These are phyloP conservation scores for Aspergillus sp. DNA, from an alignment of 2,329 filamentous ascomycete species.

Conservation along the genomic window DNA sequence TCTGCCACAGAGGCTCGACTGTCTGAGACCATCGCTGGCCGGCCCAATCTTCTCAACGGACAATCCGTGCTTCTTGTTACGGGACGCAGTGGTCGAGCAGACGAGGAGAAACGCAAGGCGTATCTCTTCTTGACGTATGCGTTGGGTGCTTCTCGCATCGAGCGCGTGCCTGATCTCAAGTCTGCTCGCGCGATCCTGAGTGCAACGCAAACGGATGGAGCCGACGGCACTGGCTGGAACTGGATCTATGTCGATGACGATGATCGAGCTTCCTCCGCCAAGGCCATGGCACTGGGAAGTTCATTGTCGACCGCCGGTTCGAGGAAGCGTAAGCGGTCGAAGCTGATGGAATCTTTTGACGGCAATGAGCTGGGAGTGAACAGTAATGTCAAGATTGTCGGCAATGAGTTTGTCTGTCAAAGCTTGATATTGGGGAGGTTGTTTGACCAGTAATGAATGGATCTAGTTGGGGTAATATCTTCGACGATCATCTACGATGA, in stretches of 20 bases:
- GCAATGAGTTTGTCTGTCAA: slow-evolving; percentile 86
- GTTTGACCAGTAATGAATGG: slow-evolving; percentile 56
- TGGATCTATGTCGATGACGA: slow-evolving; percentile 79
- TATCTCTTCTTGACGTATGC: slow-evolving; percentile 81
- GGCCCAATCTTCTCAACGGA: slow-evolving; percentile 65
- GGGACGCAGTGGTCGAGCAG: slow-evolving; percentile 58
- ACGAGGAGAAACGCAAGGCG: slow-evolving; percentile 66
- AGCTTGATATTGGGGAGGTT: slow-evolving; percentile 84
- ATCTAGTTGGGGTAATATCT: no score
- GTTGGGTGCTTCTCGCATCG: slow-evolving; percentile 69
- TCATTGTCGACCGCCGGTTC: slow-evolving; percentile 28
- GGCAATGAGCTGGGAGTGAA: slow-evolving; percentile 38
- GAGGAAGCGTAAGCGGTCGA: slow-evolving; percentile 48
- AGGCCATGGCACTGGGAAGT: slow-evolving; percentile 42
- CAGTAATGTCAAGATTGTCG: slow-evolving; percentile 66
- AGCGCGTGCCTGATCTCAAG: slow-evolving; percentile 64
- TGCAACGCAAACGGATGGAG: slow-evolving; percentile 45
- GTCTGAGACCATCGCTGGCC: slow-evolving; percentile 56
- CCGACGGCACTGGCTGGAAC: slow-evolving; percentile 57
- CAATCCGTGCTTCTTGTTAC: slow-evolving; percentile 73
- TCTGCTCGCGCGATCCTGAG: slow-evolving; percentile 64
- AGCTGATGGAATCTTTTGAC: slow-evolving; percentile 25
- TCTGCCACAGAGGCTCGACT: slow-evolving; percentile 60
- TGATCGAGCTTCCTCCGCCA: slow-evolving; percentile 56
- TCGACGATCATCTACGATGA: background rate